These are phyloP conservation scores for Ceratocystis ficicola DNA, from an alignment of 2,329 filamentous ascomycete species.

Conservation along the genomic window DNA sequence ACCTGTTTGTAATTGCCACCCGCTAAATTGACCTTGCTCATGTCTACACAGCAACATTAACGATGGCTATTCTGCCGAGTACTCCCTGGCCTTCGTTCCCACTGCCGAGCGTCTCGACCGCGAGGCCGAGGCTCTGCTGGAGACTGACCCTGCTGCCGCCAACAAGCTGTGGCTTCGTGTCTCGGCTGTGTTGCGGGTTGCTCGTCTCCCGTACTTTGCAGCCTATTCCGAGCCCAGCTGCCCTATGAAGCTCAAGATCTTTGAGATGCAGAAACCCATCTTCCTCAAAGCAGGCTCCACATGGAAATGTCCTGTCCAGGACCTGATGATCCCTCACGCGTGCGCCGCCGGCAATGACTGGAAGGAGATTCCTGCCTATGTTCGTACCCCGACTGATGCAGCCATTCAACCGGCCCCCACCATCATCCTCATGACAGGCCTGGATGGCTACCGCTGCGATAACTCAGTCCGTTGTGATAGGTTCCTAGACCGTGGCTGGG, in stretches of 20 bases:
- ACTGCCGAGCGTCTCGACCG: conserved; percentile 45
- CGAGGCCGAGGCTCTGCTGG: conserved; percentile 40
- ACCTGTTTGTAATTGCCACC: not conserved
- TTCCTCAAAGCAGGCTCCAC: conserved; percentile 45
- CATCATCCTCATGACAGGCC: conserved; percentile 47
- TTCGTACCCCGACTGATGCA: conserved; percentile 43
- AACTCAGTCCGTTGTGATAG: conserved; percentile 50
- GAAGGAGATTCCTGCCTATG: conserved; percentile 48
- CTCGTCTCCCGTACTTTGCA: conserved; percentile 52
- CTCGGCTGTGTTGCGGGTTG: conserved; percentile 60
- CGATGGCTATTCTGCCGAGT: conserved; percentile 52
- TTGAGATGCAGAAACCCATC: conserved; percentile 51
- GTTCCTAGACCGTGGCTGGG: conserved; percentile 53
- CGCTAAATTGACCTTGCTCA: not conserved
- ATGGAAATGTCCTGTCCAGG: conserved; percentile 48
- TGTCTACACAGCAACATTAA: conserved; percentile 41
- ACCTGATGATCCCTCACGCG: conserved; percentile 49
- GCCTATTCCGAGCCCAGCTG: conserved; percentile 32
- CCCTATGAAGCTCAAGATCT: conserved; percentile 47
- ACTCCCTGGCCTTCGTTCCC: conserved; percentile 52
- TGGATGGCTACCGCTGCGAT: conserved; percentile 52
- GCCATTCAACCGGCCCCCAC: conserved; percentile 32
- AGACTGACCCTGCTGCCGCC: conserved; percentile 41
- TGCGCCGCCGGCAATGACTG: conserved; percentile 41
- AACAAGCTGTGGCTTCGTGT: conserved; percentile 56